Evolutionary conservation across 2,329 filamentous ascomycete species (phyloP), one percentile per base, ranked within the genome.

Genomic region (Furcasterigmium furcatum): DNA sequence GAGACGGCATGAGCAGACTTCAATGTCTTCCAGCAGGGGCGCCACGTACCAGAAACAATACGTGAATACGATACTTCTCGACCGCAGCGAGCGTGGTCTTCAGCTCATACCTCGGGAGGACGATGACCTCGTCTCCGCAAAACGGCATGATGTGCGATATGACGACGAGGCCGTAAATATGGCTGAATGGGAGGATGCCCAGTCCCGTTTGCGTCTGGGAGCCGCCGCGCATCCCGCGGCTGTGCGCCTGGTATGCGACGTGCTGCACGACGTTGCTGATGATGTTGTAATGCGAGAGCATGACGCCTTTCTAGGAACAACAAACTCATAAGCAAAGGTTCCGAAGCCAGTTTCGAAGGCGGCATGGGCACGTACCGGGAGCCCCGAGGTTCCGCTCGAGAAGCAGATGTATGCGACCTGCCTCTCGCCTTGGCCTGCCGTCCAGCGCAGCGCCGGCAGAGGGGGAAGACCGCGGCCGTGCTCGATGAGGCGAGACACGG

Each of bases 101-200:
- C 44, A 92, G 73, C 46, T 91, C 87, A 56, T 91, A 94, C 52
- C 84, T 87, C 16, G 77, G 82, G 32, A 94, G 67, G 5, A 91
- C 74, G 32, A 92, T 73, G 2, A 85, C 74, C 45, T 80, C 77
- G 52, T 94, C 88, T 7, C 89, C 88, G 9, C 85, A 76, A 55
- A 84, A 94, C 1, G 79, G 68, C 9, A 75, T 77, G 0, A 73
- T 63, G 57, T 89, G 85, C 25, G 77, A 81, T 45, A 88, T 80
- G 6, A 89, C 80, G 4, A 92, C 79, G 10, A 94, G 67, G 1
- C 79, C 80, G 58, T 91, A 92, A 50, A 91, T 91, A 58, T 94
- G 88, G 50, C 85, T 89, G 55, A 88, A 77, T 0, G 87, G 87
- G 4, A 91, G 70, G 9, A 91, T 70, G 3, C 85, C 87, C 1